phyloP scores from a whole-genome alignment of 2,329 filamentous ascomycete species.

The Calonectria ilicicola region DNA sequence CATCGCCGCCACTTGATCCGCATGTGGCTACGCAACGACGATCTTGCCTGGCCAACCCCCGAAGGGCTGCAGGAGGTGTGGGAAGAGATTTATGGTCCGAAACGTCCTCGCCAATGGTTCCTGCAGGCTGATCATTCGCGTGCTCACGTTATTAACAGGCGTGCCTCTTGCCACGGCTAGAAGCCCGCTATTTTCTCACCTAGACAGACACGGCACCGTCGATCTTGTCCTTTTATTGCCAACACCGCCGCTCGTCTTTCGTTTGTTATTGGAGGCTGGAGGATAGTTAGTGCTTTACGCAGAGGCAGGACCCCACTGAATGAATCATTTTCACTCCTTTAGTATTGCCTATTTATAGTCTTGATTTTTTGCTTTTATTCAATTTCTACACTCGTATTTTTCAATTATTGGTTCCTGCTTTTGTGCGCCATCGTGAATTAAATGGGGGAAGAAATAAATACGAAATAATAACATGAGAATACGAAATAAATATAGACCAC shows the following conservation, averaged over 20 bases:
- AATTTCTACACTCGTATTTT: neutral
- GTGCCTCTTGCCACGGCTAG: neutral
- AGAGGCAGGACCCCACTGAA: neutral
- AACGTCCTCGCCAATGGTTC: neutral
- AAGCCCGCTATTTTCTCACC: neutral
- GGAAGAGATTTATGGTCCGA: neutral
- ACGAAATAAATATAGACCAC: neutral
- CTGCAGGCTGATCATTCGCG: neutral
- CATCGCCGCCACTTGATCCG: constrained; percentile 36
- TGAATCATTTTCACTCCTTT: neutral
- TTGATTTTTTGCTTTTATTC: neutral
- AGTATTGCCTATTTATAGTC: neutral
- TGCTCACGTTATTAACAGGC: neutral
- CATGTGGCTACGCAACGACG: neutral
- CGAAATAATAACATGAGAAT: neutral
- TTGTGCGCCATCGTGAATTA: neutral
- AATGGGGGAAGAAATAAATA: neutral
- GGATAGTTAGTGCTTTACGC: neutral
- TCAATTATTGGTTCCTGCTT: neutral
- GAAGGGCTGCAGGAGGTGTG: neutral
- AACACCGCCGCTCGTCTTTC: neutral
- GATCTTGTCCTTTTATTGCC: neutral
- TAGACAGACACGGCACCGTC: neutral
- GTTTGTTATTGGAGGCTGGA: neutral
- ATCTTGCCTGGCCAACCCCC: neutral